Conservation (phyloP, 2,329 filamentous ascomycete species). For the Amauroascus verrucosus region DNA sequence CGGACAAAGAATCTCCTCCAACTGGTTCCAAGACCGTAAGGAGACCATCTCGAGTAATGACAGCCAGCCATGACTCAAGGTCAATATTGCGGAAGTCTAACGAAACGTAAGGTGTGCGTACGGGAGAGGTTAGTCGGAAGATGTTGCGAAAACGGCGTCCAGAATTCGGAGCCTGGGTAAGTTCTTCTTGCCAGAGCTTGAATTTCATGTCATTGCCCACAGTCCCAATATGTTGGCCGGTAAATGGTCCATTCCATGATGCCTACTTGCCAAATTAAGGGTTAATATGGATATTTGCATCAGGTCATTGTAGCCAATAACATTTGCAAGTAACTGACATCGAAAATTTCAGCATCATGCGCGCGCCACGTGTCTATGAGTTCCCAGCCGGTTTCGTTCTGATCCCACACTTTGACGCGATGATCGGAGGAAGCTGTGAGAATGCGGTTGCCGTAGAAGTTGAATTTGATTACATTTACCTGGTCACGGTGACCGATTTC, state of each 20-base stretch:
- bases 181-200: constrained; percentile 87
- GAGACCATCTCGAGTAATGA: constrained; percentile 72
- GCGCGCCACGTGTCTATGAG: constrained; percentile 81
- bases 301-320: neutral
- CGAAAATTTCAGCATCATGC: constrained; percentile 79
- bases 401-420: constrained; percentile 82
- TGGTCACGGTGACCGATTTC: constrained; percentile 48
- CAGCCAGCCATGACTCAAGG: constrained; percentile 71
- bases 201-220: constrained; percentile 84
- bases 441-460: constrained; percentile 83
- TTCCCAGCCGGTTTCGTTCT: constrained; percentile 62
- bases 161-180: constrained; percentile 59
- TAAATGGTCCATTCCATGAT: constrained; percentile 84
- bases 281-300: constrained; percentile 18
- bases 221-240: constrained; percentile 78
- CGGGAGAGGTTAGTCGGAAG: constrained; percentile 53
- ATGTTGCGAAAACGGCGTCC: constrained; percentile 72
- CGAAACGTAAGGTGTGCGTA: constrained; percentile 60
- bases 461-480: constrained; percentile 78
- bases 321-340: constrained; percentile 45
- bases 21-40: constrained; percentile 76
- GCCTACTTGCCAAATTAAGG: constrained; percentile 45
- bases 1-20: constrained; percentile 66
- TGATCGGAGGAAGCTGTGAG: constrained; percentile 87
- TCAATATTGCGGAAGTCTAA: constrained; percentile 80